Conservation (phyloP, 805 yeast genomes). For the Metschnikowia gruessii region DNA sequence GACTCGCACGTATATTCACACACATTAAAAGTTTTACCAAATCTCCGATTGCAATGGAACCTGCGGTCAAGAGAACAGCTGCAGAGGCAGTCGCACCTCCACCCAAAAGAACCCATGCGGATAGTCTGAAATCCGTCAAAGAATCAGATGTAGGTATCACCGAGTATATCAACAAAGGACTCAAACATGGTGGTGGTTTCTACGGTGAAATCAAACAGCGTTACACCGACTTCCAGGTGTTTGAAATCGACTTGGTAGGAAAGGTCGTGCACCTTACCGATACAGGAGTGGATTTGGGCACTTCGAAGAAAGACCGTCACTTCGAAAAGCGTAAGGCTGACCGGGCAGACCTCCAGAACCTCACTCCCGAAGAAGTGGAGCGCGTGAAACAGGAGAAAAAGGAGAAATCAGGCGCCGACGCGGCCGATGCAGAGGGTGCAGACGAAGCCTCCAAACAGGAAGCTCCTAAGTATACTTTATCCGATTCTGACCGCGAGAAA, state of each 20-base stretch:
- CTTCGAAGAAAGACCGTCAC: conserved; percentile 47
- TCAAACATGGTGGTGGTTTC: conserved; percentile 53
- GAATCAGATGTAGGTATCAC: conserved; percentile 89
- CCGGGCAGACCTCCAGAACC: conserved; percentile 33
- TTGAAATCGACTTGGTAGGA: conserved; percentile 72
- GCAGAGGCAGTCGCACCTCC: neutral
- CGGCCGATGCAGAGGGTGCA: neutral
- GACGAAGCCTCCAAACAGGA: neutral
- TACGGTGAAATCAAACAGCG: conserved; percentile 80
- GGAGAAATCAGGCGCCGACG: conserved; percentile 13
- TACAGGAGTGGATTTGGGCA: conserved; percentile 56
- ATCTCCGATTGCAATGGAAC: neutral
- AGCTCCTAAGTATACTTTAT: conserved; percentile 39
- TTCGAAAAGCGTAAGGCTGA: conserved; percentile 41
- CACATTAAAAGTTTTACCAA: neutral
- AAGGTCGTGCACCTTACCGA: conserved; percentile 73
- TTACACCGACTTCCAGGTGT: conserved; percentile 90
- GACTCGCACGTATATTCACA: conserved; percentile 8
- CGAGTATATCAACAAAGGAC: conserved; percentile 52
- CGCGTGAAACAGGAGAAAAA: conserved; percentile 24
- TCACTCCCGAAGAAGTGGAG: conserved; percentile 33
- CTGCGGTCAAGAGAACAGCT: neutral
- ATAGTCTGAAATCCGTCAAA: conserved; percentile 38
- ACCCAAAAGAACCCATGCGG: conserved; percentile 8
- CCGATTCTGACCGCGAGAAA: conserved; percentile 44